A percentile compares a stretch with the other conserved stretches of the same genome.
These are phyloP conservation scores for Tripterygium wilfordii DNA, from an alignment of 177 flowering plant genomes.

Conservation along the genomic window DNA sequence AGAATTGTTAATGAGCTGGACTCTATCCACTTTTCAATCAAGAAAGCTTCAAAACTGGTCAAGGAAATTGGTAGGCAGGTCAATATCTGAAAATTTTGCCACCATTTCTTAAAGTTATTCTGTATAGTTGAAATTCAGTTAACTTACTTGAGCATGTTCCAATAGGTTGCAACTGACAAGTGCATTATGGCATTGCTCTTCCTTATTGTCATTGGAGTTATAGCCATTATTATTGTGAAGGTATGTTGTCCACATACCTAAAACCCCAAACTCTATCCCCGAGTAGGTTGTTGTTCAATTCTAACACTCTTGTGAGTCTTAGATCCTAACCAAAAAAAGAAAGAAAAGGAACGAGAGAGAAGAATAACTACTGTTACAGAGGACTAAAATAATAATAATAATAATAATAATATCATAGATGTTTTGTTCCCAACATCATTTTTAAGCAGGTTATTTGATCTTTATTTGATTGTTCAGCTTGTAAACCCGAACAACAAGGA, in stretches of 20 bases:
- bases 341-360: no score
- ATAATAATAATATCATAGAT: no score
- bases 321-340: no score
- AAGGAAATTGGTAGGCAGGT: slow-evolving; percentile 98
- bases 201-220: slow-evolving; percentile 78
- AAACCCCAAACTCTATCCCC: no score
- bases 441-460: no score
- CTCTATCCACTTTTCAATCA: slow-evolving; percentile 85
- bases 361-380: no score
- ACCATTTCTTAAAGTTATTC: background rate
- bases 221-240: slow-evolving; percentile 90
- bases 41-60: slow-evolving; percentile 82
- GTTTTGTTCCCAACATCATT: background rate
- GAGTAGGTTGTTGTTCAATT: no score
- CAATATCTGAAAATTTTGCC: slow-evolving; percentile 22
- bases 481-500: slow-evolving; percentile 82
- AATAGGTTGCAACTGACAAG: slow-evolving; percentile 88
- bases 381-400: no score
- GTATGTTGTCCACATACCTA: slow-evolving; percentile 13
- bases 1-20: slow-evolving; percentile 89
- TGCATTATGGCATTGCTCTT: slow-evolving; percentile 87
- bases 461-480: slow-evolving; percentile 39
- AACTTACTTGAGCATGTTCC: slow-evolving; percentile 1
- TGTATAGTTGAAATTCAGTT: background rate
- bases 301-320: no score